Conservation (phyloP, 805 yeast genomes). For the Saccharomycopsis microspora region DNA sequence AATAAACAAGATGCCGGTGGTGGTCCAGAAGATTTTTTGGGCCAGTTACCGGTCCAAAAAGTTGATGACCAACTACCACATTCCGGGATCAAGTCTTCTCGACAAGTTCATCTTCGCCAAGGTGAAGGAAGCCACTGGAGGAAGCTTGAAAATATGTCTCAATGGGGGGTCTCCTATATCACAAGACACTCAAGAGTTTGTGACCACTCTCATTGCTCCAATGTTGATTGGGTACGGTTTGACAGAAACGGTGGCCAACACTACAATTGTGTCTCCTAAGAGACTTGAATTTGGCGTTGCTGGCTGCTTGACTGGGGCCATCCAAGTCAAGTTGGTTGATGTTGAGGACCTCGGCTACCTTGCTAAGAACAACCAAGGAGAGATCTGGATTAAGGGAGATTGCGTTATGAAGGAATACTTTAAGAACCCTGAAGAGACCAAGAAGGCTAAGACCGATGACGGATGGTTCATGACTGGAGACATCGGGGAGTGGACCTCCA, state of each 20-base stretch:
- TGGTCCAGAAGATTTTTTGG: constrained; percentile 82
- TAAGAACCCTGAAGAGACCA: constrained; percentile 74
- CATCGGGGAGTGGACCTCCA: constrained; percentile 82
- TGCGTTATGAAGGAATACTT: constrained; percentile 69
- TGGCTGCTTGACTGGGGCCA: constrained; percentile 74
- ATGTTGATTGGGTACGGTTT: constrained; percentile 92
- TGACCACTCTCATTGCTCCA: constrained; percentile 67
- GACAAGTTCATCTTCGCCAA: constrained; percentile 75
- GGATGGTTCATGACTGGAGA: constrained; percentile 98
- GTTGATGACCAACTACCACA: constrained; percentile 46
- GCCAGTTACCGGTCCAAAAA: constrained; percentile 66
- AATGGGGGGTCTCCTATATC: constrained; percentile 94
- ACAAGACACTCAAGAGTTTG: constrained; percentile 68
- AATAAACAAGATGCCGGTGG: constrained; percentile 50
- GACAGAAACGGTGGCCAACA: constrained; percentile 91
- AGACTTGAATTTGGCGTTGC: constrained; percentile 64
- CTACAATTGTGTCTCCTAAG: constrained; percentile 54
- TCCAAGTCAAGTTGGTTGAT: constrained; percentile 83
- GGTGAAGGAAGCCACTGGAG: constrained; percentile 92
- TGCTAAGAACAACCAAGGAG: constrained; percentile 91
- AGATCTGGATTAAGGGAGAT: constrained; percentile 68
- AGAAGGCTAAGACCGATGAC: constrained; percentile 60
- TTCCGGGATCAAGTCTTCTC: constrained; percentile 65
- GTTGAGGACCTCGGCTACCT: constrained; percentile 85
- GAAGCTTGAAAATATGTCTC: constrained; percentile 56